A percentile compares a stretch with the other conserved stretches of the same genome.
phyloP scores from a whole-genome alignment of 2,329 filamentous ascomycete species.

The Gnomoniopsis sp. region DNA sequence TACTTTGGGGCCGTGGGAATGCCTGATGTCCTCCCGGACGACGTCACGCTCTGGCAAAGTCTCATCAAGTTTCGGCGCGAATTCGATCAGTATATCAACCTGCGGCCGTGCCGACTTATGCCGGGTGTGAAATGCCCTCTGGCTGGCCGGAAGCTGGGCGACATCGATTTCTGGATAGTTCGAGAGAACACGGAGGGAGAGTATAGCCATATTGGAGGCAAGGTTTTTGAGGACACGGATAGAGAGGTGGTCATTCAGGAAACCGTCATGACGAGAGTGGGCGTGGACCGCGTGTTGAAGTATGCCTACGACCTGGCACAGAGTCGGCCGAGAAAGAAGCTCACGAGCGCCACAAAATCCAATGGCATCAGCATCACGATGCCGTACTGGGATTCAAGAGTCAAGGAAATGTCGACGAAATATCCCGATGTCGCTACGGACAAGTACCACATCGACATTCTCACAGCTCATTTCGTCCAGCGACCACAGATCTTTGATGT shows the following conservation, averaged over 20 bases:
- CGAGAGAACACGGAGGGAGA: constrained; percentile 64
- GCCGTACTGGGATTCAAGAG: constrained; percentile 63
- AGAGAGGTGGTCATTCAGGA: constrained; percentile 60
- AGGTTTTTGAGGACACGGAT: constrained; percentile 53
- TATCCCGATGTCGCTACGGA: constrained; percentile 57
- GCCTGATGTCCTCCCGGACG: constrained; percentile 55
- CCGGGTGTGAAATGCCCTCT: constrained; percentile 58
- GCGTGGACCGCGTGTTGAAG: constrained; percentile 54
- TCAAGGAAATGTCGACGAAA: constrained; percentile 45
- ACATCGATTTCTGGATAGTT: constrained; percentile 63
- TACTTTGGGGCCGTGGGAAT: constrained; percentile 65
- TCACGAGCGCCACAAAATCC: constrained; percentile 64
- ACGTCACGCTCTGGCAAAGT: constrained; percentile 65
- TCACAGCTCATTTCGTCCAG: constrained; percentile 60
- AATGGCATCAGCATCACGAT: constrained; percentile 63
- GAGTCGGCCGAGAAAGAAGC: constrained; percentile 48
- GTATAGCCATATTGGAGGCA: constrained; percentile 60
- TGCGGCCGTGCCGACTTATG: constrained; percentile 61
- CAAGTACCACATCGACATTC: constrained; percentile 63
- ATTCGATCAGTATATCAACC: constrained; percentile 67
- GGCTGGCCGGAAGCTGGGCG: constrained; percentile 47
- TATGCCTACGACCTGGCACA: constrained; percentile 61
- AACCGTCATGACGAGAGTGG: constrained; percentile 56
- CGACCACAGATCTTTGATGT: constrained; percentile 56
- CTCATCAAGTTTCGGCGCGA: constrained; percentile 65